phyloP scores from a whole-genome alignment of 768 basidiomycete genomes.

The Rhodotorula diobovata region DNA sequence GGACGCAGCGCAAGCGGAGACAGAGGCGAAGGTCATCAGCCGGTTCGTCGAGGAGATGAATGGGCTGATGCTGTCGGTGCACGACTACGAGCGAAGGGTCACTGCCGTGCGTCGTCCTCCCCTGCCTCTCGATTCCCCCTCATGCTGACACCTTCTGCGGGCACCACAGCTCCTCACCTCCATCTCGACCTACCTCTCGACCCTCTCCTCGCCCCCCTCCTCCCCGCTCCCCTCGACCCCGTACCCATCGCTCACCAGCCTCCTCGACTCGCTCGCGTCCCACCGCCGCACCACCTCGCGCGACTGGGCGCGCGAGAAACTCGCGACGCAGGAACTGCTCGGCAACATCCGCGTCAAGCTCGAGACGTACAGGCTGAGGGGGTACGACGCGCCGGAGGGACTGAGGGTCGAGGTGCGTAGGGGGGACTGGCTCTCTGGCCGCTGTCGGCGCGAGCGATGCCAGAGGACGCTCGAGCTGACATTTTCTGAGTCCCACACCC shows the following conservation, averaged over 20 bases:
- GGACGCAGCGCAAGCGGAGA: constrained; percentile 85
- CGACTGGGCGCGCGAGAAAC: constrained; percentile 80
- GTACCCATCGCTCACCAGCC: constrained; percentile 56
- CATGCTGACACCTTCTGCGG: neutral
- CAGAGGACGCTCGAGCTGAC: neutral
- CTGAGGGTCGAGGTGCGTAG: constrained; percentile 59
- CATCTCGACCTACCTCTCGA: neutral
- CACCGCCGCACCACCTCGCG: constrained; percentile 65
- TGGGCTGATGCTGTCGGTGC: constrained; percentile 76
- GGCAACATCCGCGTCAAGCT: constrained; percentile 92
- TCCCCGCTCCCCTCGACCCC: constrained; percentile 1
- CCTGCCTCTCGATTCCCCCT: neutral
- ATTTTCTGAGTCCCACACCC: fast-evolving
- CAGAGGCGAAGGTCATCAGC: constrained; percentile 84
- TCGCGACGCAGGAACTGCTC: constrained; percentile 79
- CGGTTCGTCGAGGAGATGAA: constrained; percentile 96
- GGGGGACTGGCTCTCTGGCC: no score
- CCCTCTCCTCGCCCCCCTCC: neutral
- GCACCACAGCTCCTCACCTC: constrained; percentile 10
- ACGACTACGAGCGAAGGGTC: constrained; percentile 88
- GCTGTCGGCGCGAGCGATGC: neutral
- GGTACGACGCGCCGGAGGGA: constrained; percentile 74
- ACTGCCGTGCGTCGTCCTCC: constrained; percentile 55
- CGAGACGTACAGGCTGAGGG: constrained; percentile 76
- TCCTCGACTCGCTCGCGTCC: constrained; percentile 63